Base-by-base conservation (phyloP, 2,329 filamentous ascomycete species). In the Blastomyces emzantsi region DNA sequence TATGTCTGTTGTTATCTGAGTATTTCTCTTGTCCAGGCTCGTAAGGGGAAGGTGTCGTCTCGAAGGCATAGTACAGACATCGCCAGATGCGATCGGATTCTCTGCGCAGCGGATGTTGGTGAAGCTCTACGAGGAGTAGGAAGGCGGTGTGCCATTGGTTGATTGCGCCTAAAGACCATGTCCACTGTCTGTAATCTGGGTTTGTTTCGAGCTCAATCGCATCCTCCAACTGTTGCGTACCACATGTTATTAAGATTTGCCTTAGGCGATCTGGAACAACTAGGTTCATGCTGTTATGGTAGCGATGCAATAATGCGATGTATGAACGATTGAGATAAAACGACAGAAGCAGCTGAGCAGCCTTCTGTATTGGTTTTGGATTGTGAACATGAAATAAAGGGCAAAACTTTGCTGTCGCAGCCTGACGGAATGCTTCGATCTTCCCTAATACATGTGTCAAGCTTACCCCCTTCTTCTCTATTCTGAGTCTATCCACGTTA, bases 111-210 rank as follows among this genome's bases (percentile, higher is more conserved):
- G 85, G 83, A 51, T 81, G 80, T 57, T 82, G 81, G 70, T 85
- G 88, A 3, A 90, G 76, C 71, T 92, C 88, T 28, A 85, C 82
- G 7, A 90, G 79, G 28, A 92, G 77, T 0, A 92, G 79, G 41
- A 92, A 79, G 0, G 88, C 87, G 4, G 83, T 81, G 70, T 91
- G 89, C 72, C 87, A 90, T 71, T 90, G 88, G 66, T 89, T 86
- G 66, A 88, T 83, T 6, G 89, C 87, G 4, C 88, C 87, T 15
- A 78, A 70, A 68, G 90, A 91, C 89, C 89, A 92, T 1, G 79
- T 75, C 87, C 88, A 92, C 1, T 76, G 76, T 1, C 76, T 73
- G 47, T 90, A 68, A 1, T 78, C 77, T 1, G 81, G 81, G 0
- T 78, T 72, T 1, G 79, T 82, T 63, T 86, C 84, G 13, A 87